These are phyloP conservation scores for Pestalotiopsis sp. DNA, from an alignment of 2,329 filamentous ascomycete species.

Conservation along the genomic window DNA sequence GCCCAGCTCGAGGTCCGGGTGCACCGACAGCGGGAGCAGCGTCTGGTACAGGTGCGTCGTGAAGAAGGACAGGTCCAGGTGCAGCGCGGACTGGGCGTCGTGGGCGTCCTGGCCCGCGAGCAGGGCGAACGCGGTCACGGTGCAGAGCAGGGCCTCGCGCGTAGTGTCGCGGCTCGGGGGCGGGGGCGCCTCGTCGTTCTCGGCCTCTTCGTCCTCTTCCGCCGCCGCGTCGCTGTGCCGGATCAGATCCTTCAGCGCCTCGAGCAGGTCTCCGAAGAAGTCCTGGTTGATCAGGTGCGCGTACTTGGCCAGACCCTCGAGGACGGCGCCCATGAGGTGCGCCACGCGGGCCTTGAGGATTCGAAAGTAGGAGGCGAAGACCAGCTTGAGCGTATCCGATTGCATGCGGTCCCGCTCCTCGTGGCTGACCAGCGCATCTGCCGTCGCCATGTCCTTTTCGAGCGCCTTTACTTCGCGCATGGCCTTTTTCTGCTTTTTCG, in stretches of 20 bases:
- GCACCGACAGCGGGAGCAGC: constrained; percentile 74
- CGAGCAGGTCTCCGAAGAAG: constrained; percentile 95
- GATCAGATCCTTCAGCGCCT: constrained; percentile 92
- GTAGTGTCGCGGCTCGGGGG: constrained; percentile 67
- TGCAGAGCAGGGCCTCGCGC: constrained; percentile 88
- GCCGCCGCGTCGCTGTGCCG: constrained; percentile 63
- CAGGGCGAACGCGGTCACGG: constrained; percentile 94
- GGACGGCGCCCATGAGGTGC: constrained; percentile 91
- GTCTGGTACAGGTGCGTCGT: constrained; percentile 90
- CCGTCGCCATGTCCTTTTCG: constrained; percentile 90
- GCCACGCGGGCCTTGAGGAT: constrained; percentile 82
- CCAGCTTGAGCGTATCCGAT: constrained; percentile 90
- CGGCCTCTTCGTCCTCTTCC: constrained; percentile 40
- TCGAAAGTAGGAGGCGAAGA: constrained; percentile 93
- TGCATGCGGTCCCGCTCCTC: constrained; percentile 94
- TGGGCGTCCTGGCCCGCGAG: constrained; percentile 91
- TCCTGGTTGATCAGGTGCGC: constrained; percentile 98
- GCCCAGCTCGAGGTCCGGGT: constrained; percentile 84
- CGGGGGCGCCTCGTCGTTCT: constrained; percentile 44
- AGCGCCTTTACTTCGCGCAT: constrained; percentile 83
- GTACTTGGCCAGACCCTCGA: constrained; percentile 92
- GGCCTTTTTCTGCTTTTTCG: constrained; percentile 82
- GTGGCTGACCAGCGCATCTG: constrained; percentile 86
- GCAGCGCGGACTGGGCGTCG: constrained; percentile 77
- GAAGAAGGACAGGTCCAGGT: constrained; percentile 94